phyloP scores from a whole-genome alignment of 2,329 filamentous ascomycete species.

The Clonostachys sp. region DNA sequence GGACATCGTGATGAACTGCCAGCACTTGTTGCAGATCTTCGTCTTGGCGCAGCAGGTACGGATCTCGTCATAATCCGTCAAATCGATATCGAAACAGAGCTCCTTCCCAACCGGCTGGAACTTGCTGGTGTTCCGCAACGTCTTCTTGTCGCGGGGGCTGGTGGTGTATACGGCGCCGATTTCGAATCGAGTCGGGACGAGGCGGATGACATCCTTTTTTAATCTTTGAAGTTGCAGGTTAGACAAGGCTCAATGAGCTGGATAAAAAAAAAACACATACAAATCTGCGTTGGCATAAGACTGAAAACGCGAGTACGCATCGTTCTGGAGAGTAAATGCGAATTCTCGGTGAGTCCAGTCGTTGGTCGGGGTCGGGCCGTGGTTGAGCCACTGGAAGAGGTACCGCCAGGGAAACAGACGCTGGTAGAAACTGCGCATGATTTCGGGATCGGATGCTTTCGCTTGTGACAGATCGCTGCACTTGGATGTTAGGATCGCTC shows the following conservation, averaged over 20 bases:
- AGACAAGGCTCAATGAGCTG: slow-evolving; percentile 2
- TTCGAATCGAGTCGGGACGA: slow-evolving; percentile 92
- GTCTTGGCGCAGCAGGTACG: slow-evolving; percentile 92
- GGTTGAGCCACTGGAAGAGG: slow-evolving; percentile 97
- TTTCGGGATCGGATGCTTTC: slow-evolving; percentile 67
- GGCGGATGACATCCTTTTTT: slow-evolving; percentile 83
- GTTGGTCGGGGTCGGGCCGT: slow-evolving; percentile 76
- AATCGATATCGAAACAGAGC: slow-evolving; percentile 97
- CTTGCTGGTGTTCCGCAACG: slow-evolving; percentile 70
- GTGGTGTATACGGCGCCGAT: slow-evolving; percentile 96
- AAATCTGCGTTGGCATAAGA: slow-evolving; percentile 52
- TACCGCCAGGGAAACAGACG: slow-evolving; percentile 92
- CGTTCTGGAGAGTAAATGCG: slow-evolving; percentile 89
- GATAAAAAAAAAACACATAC: slow-evolving; percentile 20
- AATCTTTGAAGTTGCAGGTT: slow-evolving; percentile 44
- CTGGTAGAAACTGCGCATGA: slow-evolving; percentile 93
- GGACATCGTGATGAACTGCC: slow-evolving; percentile 96
- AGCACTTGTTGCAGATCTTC: slow-evolving; percentile 91
- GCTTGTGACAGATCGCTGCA: slow-evolving; percentile 26
- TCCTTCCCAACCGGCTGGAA: slow-evolving; percentile 91
- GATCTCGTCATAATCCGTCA: slow-evolving; percentile 98
- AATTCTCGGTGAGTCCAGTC: slow-evolving; percentile 96
- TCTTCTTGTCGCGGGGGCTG: slow-evolving; percentile 91
- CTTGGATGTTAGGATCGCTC: neutral
- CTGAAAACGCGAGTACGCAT: slow-evolving; percentile 90